These are phyloP conservation scores for Plasmodium falciparum DNA, from an alignment of 169 alveolate genomes.

Conservation along the genomic window DNA sequence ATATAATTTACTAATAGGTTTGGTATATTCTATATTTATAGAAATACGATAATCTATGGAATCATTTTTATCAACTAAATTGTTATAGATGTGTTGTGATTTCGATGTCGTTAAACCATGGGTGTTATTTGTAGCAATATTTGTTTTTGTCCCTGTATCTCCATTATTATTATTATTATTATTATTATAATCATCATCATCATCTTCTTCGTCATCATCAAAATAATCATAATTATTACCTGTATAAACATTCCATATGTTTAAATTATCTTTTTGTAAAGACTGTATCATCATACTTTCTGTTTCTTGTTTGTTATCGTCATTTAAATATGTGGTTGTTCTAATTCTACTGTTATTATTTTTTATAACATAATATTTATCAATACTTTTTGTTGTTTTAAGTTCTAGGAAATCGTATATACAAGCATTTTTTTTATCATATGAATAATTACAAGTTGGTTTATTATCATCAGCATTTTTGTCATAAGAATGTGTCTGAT, in stretches of 20 bases:
- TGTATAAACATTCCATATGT: conserved; percentile 56
- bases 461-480: neutral
- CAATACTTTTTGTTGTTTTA: conserved; percentile 31
- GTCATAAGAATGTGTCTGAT: neutral
- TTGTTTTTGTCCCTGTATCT: neutral
- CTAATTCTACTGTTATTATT: conserved; percentile 44
- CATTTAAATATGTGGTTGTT: conserved; percentile 33
- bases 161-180: neutral
- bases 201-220: conserved; percentile 64
- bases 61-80: conserved; percentile 11
- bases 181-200: conserved; percentile 11
- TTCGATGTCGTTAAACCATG: neutral
- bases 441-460: neutral
- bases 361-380: conserved; percentile 36
- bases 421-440: neutral
- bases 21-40: conserved; percentile 49
- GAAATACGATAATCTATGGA: conserved; percentile 67
- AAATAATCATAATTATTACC: conserved; percentile 65
- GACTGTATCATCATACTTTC: conserved; percentile 50
- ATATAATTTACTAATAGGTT: conserved; percentile 57
- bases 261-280: conserved; percentile 54
- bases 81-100: neutral
- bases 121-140: no score
- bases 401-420: conserved; percentile 34
- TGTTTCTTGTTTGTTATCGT: conserved; percentile 1